A percentile compares a stretch with the other conserved stretches of the same genome.
phyloP scores from a whole-genome alignment of 352 stramenopile species.

The Phytopythium aichiense region DNA sequence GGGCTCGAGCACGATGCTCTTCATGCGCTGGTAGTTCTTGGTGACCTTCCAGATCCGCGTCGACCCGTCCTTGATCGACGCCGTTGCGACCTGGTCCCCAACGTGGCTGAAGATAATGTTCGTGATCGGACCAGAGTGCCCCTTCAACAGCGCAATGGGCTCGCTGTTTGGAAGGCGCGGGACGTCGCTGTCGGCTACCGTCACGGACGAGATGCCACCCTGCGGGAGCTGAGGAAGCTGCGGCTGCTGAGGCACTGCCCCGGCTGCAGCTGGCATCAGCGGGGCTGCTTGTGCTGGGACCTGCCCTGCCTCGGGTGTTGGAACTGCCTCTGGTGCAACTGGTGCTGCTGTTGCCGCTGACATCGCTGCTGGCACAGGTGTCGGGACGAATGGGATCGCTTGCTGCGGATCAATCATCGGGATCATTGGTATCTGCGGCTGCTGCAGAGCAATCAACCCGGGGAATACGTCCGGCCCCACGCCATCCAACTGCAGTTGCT shows the following conservation, averaged over 20 bases:
- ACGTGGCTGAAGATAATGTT: slow-evolving; percentile 91
- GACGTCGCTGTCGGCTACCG: slow-evolving; percentile 43
- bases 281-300: not conserved
- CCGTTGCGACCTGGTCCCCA: slow-evolving; percentile 91
- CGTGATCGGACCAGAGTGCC: slow-evolving; percentile 91
- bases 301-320: not conserved
- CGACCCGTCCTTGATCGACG: slow-evolving; percentile 93
- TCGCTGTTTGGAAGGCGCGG: slow-evolving; percentile 39
- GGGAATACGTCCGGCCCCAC: not conserved
- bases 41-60: slow-evolving; percentile 65
- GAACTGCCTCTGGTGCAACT: not conserved
- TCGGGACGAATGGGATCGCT: not conserved
- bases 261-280: slow-evolving; percentile 1
- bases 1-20: slow-evolving; percentile 40
- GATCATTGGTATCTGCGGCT: not conserved
- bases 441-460: not conserved
- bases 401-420: not conserved
- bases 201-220: slow-evolving; percentile 31
- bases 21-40: slow-evolving; percentile 53
- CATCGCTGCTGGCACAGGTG: not conserved
- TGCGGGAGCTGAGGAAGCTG: slow-evolving; percentile 51
- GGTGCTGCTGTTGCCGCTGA: not conserved
- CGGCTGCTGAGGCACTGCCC: slow-evolving; percentile 20
- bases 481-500: not conserved
- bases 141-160: slow-evolving; percentile 65